Conservation (phyloP, 768 basidiomycete species). For the Mrakia gelida region DNA sequence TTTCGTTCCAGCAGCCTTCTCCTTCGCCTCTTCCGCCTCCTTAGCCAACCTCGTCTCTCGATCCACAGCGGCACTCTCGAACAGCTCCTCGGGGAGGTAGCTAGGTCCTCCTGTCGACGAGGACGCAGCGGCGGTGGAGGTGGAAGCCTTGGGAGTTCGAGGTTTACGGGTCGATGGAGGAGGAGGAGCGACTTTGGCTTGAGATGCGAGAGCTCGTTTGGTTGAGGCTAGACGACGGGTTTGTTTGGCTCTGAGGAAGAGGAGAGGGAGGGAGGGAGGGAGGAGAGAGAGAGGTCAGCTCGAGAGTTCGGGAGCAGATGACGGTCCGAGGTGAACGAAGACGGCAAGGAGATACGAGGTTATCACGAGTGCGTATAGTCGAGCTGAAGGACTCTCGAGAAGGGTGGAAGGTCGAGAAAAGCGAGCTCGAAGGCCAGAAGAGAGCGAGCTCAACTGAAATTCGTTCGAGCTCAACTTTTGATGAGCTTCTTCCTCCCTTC, state of each 20-base stretch:
- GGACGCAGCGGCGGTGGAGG: not conserved
- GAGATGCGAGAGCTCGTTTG: constrained; percentile 7
- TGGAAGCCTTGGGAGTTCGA: not conserved
- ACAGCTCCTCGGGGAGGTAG: constrained; percentile 25
- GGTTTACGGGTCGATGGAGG: not conserved
- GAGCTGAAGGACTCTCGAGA: too few relatives aligned
- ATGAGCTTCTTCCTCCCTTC: too few relatives aligned
- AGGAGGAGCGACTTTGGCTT: not conserved
- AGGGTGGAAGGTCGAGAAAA: too few relatives aligned
- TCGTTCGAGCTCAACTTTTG: too few relatives aligned
- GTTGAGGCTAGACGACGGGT: constrained; percentile 18
- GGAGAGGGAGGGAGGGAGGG: not conserved
- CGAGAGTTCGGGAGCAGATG: not conserved
- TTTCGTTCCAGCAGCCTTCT: not conserved
- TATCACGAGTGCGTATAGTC: not conserved
- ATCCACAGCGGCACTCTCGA: not conserved
- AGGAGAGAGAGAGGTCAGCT: not conserved
- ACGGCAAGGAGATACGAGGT: too few relatives aligned
- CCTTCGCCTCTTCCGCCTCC: not conserved
- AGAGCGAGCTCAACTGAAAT: too few relatives aligned
- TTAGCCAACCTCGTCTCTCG: not conserved
- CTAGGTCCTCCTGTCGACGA: constrained; percentile 6
- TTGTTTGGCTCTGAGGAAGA: constrained; percentile 11
- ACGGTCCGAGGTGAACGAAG: not conserved
- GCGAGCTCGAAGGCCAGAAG: too few relatives aligned